These are phyloP conservation scores for Saccharomycopsis sp. DNA, from an alignment of 805 yeast genomes.

Conservation along the genomic window DNA sequence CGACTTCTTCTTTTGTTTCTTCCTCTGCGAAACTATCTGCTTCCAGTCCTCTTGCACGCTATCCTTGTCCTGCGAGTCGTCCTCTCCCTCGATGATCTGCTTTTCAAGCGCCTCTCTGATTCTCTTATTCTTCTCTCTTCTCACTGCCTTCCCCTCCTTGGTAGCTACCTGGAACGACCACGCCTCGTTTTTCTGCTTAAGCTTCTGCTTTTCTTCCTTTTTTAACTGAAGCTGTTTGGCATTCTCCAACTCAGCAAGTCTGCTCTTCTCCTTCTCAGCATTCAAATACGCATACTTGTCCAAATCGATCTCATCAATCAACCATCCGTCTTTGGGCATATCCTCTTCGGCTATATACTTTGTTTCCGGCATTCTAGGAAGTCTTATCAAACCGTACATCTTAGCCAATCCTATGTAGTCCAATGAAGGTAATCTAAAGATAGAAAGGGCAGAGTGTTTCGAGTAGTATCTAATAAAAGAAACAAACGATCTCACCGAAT, in stretches of 20 bases:
- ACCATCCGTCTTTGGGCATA: conserved; percentile 68
- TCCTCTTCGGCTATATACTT: conserved; percentile 37
- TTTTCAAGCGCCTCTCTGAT: conserved; percentile 63
- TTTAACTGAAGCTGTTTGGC: conserved; percentile 27
- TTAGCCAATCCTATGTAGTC: conserved; percentile 69
- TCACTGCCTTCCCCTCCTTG: conserved; percentile 52
- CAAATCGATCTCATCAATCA: conserved; percentile 57
- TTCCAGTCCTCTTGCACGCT: conserved; percentile 77
- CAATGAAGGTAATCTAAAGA: conserved; percentile 65
- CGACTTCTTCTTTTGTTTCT: conserved; percentile 42
- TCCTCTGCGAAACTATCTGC: conserved; percentile 60
- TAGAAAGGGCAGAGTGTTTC: conserved; percentile 82
- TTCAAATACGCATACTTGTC: conserved; percentile 62
- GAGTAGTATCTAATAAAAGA: conserved; percentile 78
- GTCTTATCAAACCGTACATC: conserved; percentile 70
- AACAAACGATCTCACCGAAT: conserved; percentile 72
- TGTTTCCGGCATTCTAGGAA: conserved; percentile 95
- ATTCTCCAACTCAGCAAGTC: conserved; percentile 30
- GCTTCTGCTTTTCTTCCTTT: conserved; percentile 31
- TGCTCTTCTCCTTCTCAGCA: conserved; percentile 45
- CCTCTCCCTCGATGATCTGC: conserved; percentile 34
- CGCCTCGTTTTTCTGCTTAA: conserved; percentile 50
- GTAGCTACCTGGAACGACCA: conserved; percentile 72
- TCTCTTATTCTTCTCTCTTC: conserved; percentile 63
- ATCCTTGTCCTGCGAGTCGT: conserved; percentile 32